Percentiles rank a stretch among this genome's conserved stretches.
Conservation (phyloP, 1,284 basidiomycete genomes). For the Schizophyllum commune region DNA sequence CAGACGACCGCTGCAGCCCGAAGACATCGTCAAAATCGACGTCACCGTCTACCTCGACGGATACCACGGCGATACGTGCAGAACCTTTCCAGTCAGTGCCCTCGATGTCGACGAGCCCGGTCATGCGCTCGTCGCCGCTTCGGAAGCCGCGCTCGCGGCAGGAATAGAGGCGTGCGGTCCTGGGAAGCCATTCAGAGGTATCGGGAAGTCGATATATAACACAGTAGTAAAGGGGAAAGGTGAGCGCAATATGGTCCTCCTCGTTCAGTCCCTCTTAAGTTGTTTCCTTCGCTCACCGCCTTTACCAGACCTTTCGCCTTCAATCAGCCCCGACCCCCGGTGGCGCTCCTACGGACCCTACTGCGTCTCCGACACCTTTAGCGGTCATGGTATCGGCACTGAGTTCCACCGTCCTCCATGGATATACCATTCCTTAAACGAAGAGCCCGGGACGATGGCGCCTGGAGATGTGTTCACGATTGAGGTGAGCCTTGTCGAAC, state of each 20-base stretch:
- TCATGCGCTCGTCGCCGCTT: slow-evolving; percentile 50
- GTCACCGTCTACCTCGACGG: slow-evolving; percentile 73
- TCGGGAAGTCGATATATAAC: slow-evolving; percentile 71
- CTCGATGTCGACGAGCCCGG: slow-evolving; percentile 60
- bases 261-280: no score
- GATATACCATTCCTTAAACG: slow-evolving; percentile 79
- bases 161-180: slow-evolving; percentile 77
- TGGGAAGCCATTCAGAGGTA: slow-evolving; percentile 62
- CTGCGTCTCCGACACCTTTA: slow-evolving; percentile 69
- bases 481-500: slow-evolving; percentile 40
- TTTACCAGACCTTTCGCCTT: no score
- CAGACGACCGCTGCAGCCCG: slow-evolving; percentile 66
- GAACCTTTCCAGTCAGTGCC: slow-evolving; percentile 72
- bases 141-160: slow-evolving; percentile 59
- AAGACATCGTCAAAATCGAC: slow-evolving; percentile 83
- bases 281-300: no score
- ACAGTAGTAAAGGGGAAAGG: slow-evolving; percentile 16
- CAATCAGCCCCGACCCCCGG: no score
- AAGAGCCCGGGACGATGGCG: slow-evolving; percentile 70
- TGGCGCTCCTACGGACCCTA: slow-evolving; percentile 5
- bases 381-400: slow-evolving; percentile 83
- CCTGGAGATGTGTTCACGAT: slow-evolving; percentile 88
- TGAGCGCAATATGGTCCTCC: no score
- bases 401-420: slow-evolving; percentile 82
- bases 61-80: slow-evolving; percentile 82